Evolutionary conservation across 202 grass and related monocot genomes (phyloP).

Genomic region (Hordeum pubiflorum): DNA sequence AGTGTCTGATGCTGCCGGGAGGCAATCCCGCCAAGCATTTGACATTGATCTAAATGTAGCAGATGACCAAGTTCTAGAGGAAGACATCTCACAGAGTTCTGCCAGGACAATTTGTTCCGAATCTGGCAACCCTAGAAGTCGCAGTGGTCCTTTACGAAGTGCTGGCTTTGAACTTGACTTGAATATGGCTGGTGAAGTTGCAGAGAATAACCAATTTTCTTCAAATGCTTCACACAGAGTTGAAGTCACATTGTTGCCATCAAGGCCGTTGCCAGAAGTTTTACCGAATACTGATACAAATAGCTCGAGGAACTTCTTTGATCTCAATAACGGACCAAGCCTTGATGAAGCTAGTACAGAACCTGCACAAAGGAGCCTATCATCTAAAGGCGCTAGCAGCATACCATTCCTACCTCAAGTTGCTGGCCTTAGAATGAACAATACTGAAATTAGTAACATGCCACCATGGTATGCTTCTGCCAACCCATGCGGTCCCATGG

Average conservation of each 20-base stretch:
- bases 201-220: constrained; percentile 39
- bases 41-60: constrained; percentile 71
- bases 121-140: constrained; percentile 32
- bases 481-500: constrained; percentile 28
- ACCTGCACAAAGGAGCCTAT: constrained; percentile 24
- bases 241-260: constrained; percentile 26
- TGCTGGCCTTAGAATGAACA: constrained; percentile 42
- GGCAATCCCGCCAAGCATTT: constrained; percentile 20
- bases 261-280: constrained; percentile 9
- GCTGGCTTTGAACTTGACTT: constrained; percentile 61
- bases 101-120: constrained; percentile 43
- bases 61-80: constrained; percentile 51
- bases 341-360: constrained; percentile 48
- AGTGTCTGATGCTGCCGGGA: constrained; percentile 22
- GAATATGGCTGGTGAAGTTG: constrained; percentile 50
- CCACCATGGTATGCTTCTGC: constrained; percentile 47
- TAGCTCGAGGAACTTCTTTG: constrained; percentile 49
- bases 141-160: constrained; percentile 16
- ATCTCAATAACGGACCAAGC: constrained; percentile 55
- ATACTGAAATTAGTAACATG: constrained; percentile 29
- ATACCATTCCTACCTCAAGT: constrained; percentile 54
- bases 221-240: constrained; percentile 6
- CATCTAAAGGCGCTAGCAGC: constrained; percentile 21
- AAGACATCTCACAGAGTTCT: constrained; percentile 39
- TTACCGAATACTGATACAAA: constrained; percentile 24